A percentile compares a stretch with the other conserved stretches of the same genome.
phyloP scores from a whole-genome alignment of 805 yeast species.

The Saturnispora zaruensis region DNA sequence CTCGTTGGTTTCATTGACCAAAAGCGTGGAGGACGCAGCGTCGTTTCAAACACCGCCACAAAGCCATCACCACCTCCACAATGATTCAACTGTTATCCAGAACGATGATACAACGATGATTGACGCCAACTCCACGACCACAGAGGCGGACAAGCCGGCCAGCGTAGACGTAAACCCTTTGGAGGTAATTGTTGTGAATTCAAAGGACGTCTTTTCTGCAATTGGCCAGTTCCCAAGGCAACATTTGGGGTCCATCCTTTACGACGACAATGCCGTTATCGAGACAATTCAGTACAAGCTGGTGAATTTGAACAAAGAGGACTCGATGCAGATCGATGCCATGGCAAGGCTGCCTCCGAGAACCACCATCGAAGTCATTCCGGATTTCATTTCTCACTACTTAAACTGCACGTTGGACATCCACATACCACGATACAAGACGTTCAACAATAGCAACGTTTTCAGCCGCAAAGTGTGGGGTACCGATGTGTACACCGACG shows the following conservation, averaged over 20 bases:
- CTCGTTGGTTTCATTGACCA: conserved; percentile 30
- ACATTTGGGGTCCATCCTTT: conserved; percentile 3
- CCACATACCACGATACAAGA: conserved; percentile 41
- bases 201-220: neutral
- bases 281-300: conserved; percentile 1
- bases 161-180: neutral
- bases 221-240: neutral
- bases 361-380: conserved; percentile 22
- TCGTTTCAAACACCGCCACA: neutral
- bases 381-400: conserved; percentile 27
- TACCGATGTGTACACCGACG: conserved; percentile 87
- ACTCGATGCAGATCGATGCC: neutral
- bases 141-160: neutral
- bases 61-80: neutral
- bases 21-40: neutral
- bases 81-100: conserved; percentile 1
- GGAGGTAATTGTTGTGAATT: neutral
- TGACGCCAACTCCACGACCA: conserved; percentile 1
- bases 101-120: conserved; percentile 5
- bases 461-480: conserved; percentile 73
- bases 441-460: conserved; percentile 34
- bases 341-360: neutral
- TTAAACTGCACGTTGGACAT: conserved; percentile 46
- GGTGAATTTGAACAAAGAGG: neutral
- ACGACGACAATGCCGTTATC: neutral